Conservation (phyloP, 176 grass and related monocot genomes). For the Oryza glaberrima region DNA sequence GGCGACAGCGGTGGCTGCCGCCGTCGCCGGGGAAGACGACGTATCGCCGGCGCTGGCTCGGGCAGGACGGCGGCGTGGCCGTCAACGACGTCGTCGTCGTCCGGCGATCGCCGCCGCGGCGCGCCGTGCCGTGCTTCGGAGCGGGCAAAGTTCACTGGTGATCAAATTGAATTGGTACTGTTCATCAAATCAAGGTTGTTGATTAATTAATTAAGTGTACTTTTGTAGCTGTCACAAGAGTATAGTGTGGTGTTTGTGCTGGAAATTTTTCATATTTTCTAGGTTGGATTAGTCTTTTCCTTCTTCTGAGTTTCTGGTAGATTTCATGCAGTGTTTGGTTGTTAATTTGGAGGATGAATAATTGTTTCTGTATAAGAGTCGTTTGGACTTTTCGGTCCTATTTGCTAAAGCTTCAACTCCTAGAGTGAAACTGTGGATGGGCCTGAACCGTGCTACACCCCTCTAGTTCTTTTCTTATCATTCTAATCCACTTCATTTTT, state of each 20-base stretch:
- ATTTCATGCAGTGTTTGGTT: background rate
- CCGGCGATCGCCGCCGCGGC: background rate
- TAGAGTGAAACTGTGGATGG: too few relatives aligned
- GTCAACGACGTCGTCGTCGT: background rate
- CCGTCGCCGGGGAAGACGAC: background rate
- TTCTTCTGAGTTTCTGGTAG: background rate
- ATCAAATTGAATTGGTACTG: background rate
- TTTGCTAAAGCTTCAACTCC: too few relatives aligned
- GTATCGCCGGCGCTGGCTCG: background rate
- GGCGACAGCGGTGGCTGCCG: too few relatives aligned
- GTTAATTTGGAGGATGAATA: constrained; percentile 23
- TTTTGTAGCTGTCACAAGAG: background rate
- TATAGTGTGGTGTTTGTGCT: background rate
- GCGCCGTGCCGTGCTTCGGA: constrained; percentile 29
- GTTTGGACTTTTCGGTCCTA: background rate
- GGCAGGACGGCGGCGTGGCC: background rate
- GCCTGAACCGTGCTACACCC: too few relatives aligned
- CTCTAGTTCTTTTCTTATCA: too few relatives aligned
- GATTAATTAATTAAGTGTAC: background rate
- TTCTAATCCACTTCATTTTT: too few relatives aligned
- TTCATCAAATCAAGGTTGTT: background rate
- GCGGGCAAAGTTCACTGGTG: background rate
- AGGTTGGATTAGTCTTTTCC: background rate
- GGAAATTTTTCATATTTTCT: background rate
- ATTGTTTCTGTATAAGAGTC: background rate